A percentile compares a stretch with the other conserved stretches of the same genome.
phyloP scores from a whole-genome alignment of 2,329 filamentous ascomycete species.

The Trichocomaceae sp. region DNA sequence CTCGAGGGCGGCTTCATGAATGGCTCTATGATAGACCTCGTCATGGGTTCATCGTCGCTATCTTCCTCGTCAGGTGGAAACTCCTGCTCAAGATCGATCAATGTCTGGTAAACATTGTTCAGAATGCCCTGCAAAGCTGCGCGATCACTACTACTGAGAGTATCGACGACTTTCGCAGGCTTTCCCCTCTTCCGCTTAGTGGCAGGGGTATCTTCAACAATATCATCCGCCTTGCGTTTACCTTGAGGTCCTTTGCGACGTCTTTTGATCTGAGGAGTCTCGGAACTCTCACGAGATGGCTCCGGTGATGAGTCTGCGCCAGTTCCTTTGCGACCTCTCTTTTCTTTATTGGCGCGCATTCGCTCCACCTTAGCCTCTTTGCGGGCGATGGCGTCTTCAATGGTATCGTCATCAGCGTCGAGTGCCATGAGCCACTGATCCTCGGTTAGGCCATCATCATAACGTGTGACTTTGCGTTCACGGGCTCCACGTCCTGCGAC shows the following conservation, averaged over 20 bases:
- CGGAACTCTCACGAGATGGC: slow-evolving; percentile 74
- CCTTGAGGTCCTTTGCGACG: slow-evolving; percentile 73
- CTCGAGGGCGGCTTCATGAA: slow-evolving; percentile 89
- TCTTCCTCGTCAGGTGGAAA: slow-evolving; percentile 47
- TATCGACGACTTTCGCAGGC: slow-evolving; percentile 62
- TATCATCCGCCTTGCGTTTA: slow-evolving; percentile 80
- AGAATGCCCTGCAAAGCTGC: slow-evolving; percentile 72
- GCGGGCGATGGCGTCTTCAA: slow-evolving; percentile 84
- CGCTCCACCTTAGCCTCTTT: slow-evolving; percentile 81
- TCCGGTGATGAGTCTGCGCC: slow-evolving; percentile 64
- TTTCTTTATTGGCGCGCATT: slow-evolving; percentile 68
- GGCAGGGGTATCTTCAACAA: slow-evolving; percentile 69
- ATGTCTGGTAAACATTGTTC: slow-evolving; percentile 65
- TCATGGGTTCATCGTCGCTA: slow-evolving; percentile 49
- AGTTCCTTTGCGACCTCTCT: slow-evolving; percentile 43
- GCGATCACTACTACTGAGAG: slow-evolving; percentile 63
- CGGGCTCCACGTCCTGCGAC: slow-evolving; percentile 80
- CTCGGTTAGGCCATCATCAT: slow-evolving; percentile 95
- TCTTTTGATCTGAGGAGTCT: slow-evolving; percentile 68
- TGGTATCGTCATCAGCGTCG: slow-evolving; percentile 89
- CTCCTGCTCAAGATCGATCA: slow-evolving; percentile 81
- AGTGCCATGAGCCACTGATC: slow-evolving; percentile 99
- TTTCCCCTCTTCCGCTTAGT: slow-evolving; percentile 71
- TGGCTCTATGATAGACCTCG: slow-evolving; percentile 81
- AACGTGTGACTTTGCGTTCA: slow-evolving; percentile 88